Conservation (phyloP, 169 alveolate genomes). For the Plasmodium blacklocki region DNA sequence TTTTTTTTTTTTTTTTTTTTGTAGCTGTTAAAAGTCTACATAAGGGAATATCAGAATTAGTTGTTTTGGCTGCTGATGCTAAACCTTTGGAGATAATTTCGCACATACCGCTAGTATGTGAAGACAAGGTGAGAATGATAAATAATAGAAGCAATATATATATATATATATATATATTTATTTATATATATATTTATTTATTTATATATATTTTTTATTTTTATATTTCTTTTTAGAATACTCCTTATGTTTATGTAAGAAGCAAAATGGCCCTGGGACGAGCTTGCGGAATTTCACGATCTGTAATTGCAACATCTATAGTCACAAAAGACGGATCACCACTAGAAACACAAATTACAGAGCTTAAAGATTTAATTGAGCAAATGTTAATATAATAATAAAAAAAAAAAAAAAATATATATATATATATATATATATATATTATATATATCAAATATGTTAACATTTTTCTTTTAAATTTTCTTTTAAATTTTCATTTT, state of each 20-base stretch:
- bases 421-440: neutral
- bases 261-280: constrained; percentile 98
- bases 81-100: constrained; percentile 99
- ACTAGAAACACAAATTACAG: constrained; percentile 95
- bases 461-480: neutral
- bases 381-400: constrained; percentile 92
- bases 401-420: neutral
- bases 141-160: neutral
- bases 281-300: constrained; percentile 99
- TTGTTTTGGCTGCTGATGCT: constrained; percentile 99
- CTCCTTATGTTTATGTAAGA: constrained; percentile 98
- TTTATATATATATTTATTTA: neutral
- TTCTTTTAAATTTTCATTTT: neutral
- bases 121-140: constrained; percentile 93
- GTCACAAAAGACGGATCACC: constrained; percentile 96
- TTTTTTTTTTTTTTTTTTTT: constrained; percentile 8
- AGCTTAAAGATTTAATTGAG: constrained; percentile 97
- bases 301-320: constrained; percentile 98
- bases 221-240: constrained; percentile 87
- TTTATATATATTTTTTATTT: neutral
- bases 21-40: constrained; percentile 97
- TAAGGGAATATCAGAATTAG: constrained; percentile 98
- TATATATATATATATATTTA: neutral
- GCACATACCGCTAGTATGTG: constrained; percentile 98
- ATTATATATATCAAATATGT: too few relatives aligned